A percentile compares a stretch with the other conserved stretches of the same genome.
phyloP scores from a whole-genome alignment of 2,329 filamentous ascomycete species.

The Pochonia chlamydosporia region DNA sequence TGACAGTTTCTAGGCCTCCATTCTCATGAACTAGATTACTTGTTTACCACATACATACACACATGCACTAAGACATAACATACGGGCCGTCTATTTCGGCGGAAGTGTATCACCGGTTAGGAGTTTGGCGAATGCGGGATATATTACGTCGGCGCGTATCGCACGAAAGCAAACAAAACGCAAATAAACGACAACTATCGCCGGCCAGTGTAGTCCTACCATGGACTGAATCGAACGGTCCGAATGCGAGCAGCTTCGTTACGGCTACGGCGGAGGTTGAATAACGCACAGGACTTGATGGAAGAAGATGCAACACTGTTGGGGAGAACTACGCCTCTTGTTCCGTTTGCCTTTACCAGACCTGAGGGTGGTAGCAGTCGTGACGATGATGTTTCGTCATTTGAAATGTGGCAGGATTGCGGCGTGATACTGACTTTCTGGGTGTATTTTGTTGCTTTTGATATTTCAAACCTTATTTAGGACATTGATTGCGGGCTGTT shows the following conservation, averaged over 20 bases:
- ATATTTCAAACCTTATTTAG: too few species aligned
- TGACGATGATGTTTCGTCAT: too few species aligned
- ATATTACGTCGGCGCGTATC: not conserved
- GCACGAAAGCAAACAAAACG: not conserved
- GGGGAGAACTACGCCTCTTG: too few species aligned
- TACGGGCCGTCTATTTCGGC: too few species aligned
- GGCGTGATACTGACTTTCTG: too few species aligned
- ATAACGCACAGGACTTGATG: not conserved
- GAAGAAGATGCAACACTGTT: too few species aligned
- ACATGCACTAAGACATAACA: not conserved
- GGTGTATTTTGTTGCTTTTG: not conserved
- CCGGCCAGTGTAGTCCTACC: not conserved
- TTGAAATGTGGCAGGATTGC: too few species aligned
- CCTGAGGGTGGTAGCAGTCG: too few species aligned
- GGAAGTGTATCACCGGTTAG: not conserved
- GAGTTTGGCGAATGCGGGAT: not conserved
- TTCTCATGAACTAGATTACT: conserved; percentile 30
- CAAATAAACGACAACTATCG: not conserved
- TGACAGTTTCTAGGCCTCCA: conserved; percentile 24
- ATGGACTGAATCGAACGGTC: not conserved
- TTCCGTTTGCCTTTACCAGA: too few species aligned
- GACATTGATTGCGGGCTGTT: too few species aligned
- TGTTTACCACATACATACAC: not conserved
- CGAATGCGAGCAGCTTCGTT: not conserved
- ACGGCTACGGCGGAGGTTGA: not conserved